Evolutionary conservation across 441 rosid species (phyloP).

Genomic region (Metrosideros polymorpha): DNA sequence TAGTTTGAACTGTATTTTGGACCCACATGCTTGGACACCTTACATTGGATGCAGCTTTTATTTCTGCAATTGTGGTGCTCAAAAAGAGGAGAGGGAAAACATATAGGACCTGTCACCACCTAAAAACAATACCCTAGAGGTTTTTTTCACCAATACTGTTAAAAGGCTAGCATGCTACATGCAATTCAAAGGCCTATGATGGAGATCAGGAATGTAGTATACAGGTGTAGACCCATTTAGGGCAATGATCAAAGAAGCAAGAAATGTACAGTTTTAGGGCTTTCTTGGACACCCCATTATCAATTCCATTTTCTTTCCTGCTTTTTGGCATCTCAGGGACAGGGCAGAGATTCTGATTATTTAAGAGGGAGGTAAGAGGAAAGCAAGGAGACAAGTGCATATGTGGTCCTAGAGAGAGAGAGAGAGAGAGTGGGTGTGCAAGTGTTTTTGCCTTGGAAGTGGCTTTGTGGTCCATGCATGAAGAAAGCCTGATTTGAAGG

Average conservation of each 20-base stretch:
- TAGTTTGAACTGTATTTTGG: background rate
- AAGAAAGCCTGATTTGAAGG: conserved; percentile 23
- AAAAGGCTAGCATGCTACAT: background rate
- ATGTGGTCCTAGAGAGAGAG: conserved; percentile 38
- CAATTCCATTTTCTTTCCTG: background rate
- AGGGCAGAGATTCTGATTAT: background rate
- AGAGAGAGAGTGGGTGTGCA: background rate
- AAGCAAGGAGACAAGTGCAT: background rate
- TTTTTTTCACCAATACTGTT: background rate
- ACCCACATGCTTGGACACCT: background rate
- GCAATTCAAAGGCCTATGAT: background rate
- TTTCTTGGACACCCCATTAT: background rate
- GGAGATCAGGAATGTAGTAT: background rate
- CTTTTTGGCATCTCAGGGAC: background rate
- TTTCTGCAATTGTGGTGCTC: background rate
- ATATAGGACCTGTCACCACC: background rate
- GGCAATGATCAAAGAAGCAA: background rate
- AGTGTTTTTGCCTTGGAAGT: background rate
- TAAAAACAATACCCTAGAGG: background rate
- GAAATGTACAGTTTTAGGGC: background rate
- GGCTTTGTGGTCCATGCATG: conserved; percentile 7
- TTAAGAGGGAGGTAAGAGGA: background rate
- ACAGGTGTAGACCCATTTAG: background rate
- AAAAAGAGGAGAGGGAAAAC: background rate
- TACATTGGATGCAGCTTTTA: background rate